phyloP scores from a whole-genome alignment of 257 asterid species.

The Solanum peruvianum region DNA sequence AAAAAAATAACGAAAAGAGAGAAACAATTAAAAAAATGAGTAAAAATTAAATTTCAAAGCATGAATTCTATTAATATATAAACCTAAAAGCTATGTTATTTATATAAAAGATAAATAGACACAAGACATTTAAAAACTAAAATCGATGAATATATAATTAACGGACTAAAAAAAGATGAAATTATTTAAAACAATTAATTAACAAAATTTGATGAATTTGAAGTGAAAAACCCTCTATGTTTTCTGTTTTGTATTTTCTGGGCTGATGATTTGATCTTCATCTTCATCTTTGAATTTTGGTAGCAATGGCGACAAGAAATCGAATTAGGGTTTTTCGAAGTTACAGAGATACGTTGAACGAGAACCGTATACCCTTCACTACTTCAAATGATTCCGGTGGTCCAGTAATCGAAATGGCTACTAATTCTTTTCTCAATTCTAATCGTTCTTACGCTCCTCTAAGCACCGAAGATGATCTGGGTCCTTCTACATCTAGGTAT shows the following conservation, averaged over 20 bases:
- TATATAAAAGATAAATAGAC: background rate
- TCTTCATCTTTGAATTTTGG: background rate
- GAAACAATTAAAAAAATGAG: background rate
- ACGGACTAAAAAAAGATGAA: too few relatives aligned
- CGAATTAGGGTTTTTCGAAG: background rate
- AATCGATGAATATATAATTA: too few relatives aligned
- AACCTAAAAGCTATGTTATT: too few relatives aligned
- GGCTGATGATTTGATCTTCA: background rate
- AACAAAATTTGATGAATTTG: background rate
- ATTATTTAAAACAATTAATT: too few relatives aligned
- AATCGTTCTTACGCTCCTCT: background rate
- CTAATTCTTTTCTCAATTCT: conserved; percentile 1
- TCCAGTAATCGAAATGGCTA: background rate
- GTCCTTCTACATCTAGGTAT: background rate
- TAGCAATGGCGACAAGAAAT: background rate
- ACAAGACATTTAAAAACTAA: too few relatives aligned
- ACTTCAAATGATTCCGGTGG: background rate
- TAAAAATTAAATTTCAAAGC: background rate
- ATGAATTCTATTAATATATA: too few relatives aligned
- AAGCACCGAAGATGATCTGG: background rate
- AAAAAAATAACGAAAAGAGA: background rate
- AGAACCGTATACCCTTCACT: background rate
- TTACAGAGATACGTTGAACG: background rate
- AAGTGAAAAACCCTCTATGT: background rate
- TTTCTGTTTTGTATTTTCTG: background rate